phyloP scores from a whole-genome alignment of 2,329 filamentous ascomycete genomes.

The Xylariomycetidae sp. region DNA sequence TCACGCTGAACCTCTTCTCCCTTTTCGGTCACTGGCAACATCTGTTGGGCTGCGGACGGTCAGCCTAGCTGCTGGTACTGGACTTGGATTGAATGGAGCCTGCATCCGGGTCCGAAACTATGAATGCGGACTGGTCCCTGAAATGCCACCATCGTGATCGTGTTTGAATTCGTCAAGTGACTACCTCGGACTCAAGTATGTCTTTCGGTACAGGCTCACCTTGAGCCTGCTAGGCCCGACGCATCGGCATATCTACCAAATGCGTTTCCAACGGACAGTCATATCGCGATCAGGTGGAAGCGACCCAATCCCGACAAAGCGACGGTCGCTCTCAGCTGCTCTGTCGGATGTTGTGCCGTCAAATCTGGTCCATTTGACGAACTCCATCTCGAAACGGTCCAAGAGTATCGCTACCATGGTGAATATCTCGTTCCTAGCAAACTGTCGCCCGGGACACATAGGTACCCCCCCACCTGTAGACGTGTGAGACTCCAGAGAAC shows the following conservation, averaged over 20 bases:
- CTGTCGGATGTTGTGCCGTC: not conserved
- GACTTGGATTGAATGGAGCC: not conserved
- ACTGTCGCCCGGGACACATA: not conserved
- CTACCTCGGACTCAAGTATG: not conserved
- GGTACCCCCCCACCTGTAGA: slow-evolving; percentile 1
- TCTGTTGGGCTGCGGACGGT: not conserved
- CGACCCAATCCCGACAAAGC: slow-evolving; percentile 1
- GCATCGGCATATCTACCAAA: not conserved
- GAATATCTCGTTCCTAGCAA: slow-evolving; percentile 1
- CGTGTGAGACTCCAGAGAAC: too few species aligned
- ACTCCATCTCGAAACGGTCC: slow-evolving; percentile 1
- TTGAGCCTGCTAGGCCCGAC: not conserved
- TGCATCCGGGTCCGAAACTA: not conserved
- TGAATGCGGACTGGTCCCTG: not conserved
- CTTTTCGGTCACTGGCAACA: not conserved
- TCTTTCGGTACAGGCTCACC: not conserved
- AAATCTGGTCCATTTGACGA: slow-evolving; percentile 1
- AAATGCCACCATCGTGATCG: not conserved
- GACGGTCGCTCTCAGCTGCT: slow-evolving; percentile 1
- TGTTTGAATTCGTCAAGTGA: not conserved
- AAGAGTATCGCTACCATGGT: not conserved
- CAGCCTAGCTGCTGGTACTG: not conserved
- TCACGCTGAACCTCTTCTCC: not conserved
- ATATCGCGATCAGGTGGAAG: slow-evolving; percentile 1
- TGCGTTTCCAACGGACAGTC: slow-evolving; percentile 1